Evolutionary conservation across 768 basidiomycete species (phyloP).

Genomic region (Boletus huronensis): DNA sequence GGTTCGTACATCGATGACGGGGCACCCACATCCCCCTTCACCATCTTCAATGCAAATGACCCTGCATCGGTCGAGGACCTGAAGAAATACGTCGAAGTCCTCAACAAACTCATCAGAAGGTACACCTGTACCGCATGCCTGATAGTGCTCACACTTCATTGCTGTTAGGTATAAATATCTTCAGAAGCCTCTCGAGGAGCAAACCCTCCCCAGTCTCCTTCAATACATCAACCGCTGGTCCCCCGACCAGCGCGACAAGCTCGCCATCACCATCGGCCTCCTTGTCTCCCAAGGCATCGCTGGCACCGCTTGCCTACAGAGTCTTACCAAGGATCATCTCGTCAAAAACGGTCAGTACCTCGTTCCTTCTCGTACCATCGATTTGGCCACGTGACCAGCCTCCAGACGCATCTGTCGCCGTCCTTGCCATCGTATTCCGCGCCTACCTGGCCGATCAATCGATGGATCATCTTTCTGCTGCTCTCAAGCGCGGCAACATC

Average conservation of each 20-base stretch:
- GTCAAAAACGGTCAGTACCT: constrained; percentile 78
- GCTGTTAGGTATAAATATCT: constrained; percentile 91
- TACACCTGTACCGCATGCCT: constrained; percentile 29
- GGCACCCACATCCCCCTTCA: constrained; percentile 83
- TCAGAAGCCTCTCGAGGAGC: constrained; percentile 91
- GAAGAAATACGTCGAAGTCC: constrained; percentile 90
- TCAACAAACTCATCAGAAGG: constrained; percentile 96
- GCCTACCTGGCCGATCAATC: constrained; percentile 78
- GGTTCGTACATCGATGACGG: constrained; percentile 88
- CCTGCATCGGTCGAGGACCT: constrained; percentile 80
- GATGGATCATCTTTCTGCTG: constrained; percentile 82
- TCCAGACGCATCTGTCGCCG: constrained; percentile 71
- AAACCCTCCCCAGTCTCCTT: constrained; percentile 74
- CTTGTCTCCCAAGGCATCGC: constrained; percentile 83
- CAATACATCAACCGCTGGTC: constrained; percentile 91
- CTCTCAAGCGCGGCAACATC: constrained; percentile 82
- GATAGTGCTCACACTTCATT: constrained; percentile 1
- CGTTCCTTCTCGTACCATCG: neutral
- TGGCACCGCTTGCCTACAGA: constrained; percentile 71
- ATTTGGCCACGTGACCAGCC: constrained; percentile 8
- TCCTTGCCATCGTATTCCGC: constrained; percentile 76
- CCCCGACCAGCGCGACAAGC: constrained; percentile 71
- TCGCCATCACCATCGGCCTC: constrained; percentile 77
- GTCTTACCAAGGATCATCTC: constrained; percentile 89
- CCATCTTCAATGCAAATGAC: constrained; percentile 76